Evolutionary conservation across 495 filamentous ascomycete genomes (phyloP).

Genomic region (Aspergillus panamensis): DNA sequence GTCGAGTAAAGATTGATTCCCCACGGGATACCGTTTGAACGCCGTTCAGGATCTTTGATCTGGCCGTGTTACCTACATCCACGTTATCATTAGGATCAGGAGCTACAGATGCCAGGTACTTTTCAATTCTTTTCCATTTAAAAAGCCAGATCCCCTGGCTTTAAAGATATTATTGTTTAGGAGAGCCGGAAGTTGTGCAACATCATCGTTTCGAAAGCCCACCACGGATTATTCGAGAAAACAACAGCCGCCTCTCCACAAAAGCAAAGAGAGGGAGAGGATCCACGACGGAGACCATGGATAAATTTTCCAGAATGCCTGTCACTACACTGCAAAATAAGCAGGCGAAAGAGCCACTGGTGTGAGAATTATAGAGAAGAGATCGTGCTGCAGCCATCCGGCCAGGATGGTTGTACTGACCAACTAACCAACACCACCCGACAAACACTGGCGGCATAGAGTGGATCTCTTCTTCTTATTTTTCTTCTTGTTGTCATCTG

Average conservation of each 20-base stretch:
- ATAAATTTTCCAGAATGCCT: constrained; percentile 7
- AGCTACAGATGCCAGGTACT: background rate
- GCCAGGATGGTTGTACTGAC: constrained; percentile 24
- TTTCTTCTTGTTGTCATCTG: constrained; percentile 4
- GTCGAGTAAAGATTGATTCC: background rate
- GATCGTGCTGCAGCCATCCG: constrained; percentile 27
- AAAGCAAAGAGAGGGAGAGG: constrained; percentile 1
- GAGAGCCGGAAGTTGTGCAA: constrained; percentile 2
- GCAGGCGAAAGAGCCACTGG: constrained; percentile 2
- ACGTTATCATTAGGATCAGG: background rate
- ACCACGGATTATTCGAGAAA: constrained; percentile 7
- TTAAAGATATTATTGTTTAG: background rate
- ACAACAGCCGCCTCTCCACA: background rate
- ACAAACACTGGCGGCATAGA: constrained; percentile 25
- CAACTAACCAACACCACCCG: constrained; percentile 20
- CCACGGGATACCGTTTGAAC: constrained; percentile 4
- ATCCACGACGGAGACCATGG: background rate
- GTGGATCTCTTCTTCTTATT: constrained; percentile 10
- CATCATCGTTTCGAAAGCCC: background rate
- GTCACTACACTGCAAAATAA: constrained; percentile 4
- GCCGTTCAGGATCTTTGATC: background rate
- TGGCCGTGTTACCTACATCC: constrained; percentile 2
- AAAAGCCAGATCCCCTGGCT: background rate
- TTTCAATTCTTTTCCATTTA: background rate
- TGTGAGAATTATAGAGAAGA: constrained; percentile 2